Conservation (phyloP, 257 asterid species). For the Striga asiatica region DNA sequence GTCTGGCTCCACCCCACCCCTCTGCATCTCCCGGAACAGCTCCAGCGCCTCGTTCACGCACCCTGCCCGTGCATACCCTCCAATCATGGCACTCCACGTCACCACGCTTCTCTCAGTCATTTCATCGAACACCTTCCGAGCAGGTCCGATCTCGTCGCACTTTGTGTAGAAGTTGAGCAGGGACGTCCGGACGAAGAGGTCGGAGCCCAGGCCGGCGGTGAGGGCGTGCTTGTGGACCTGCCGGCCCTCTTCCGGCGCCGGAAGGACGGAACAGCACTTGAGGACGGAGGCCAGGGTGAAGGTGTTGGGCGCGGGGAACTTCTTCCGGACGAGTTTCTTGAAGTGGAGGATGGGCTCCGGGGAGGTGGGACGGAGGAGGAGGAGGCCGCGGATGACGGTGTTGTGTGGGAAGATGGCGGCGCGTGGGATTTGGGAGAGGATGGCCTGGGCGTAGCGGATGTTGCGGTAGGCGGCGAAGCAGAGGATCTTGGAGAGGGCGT, state of each 20-base stretch:
- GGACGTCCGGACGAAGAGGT: constrained; percentile 48
- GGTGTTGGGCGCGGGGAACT: constrained; percentile 39
- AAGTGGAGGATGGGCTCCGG: constrained; percentile 42
- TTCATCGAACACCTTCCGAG: constrained; percentile 66
- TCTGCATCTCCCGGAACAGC: constrained; percentile 59
- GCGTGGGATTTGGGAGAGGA: constrained; percentile 34
- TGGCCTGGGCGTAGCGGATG: constrained; percentile 33
- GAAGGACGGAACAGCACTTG: constrained; percentile 44
- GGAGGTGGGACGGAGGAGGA: constrained; percentile 20
- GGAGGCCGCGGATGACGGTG: constrained; percentile 49
- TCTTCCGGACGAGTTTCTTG: constrained; percentile 23
- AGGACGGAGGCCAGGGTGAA: constrained; percentile 58
- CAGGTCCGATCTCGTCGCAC: constrained; percentile 41
- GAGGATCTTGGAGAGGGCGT: constrained; percentile 50
- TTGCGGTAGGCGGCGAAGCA: constrained; percentile 53
- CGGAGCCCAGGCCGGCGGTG: constrained; percentile 35
- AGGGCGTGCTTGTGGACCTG: constrained; percentile 63
- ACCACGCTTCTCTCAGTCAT: constrained; percentile 53
- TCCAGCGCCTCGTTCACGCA: constrained; percentile 52
- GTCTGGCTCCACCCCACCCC: constrained; percentile 47
- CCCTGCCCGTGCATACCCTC: constrained; percentile 51
- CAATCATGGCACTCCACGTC: constrained; percentile 63
- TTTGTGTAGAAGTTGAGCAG: constrained; percentile 49
- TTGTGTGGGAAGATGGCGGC: constrained; percentile 48
- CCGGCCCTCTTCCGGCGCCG: constrained; percentile 39